Conservation (phyloP, 108 stramenopile species). For the Nitzschia inconspicua region DNA sequence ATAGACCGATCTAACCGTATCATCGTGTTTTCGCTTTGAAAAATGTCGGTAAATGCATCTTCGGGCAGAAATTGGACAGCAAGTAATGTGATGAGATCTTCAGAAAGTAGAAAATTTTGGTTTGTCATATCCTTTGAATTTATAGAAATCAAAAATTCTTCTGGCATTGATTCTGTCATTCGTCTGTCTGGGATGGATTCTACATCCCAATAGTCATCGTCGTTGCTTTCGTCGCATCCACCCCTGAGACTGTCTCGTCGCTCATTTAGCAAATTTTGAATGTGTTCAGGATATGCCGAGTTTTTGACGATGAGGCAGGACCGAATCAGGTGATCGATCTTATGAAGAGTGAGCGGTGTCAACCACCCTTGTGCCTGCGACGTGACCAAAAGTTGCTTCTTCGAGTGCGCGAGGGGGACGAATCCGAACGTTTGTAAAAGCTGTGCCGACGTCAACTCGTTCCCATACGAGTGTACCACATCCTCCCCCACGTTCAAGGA, state of each 20-base stretch:
- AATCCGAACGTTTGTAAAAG: conserved; percentile 85
- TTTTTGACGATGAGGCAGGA: conserved; percentile 36
- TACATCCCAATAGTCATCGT: conserved; percentile 33
- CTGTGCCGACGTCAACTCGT: conserved; percentile 60
- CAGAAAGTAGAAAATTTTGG: conserved; percentile 28
- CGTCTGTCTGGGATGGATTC: neutral
- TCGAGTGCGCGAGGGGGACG: conserved; percentile 30
- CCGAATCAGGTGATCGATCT: conserved; percentile 35
- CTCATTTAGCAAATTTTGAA: conserved; percentile 14
- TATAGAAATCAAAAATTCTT: conserved; percentile 26
- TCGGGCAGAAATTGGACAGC: conserved; percentile 60
- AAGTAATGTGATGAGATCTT: conserved; percentile 62
- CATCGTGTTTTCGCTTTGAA: conserved; percentile 1
- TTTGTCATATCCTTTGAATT: conserved; percentile 1
- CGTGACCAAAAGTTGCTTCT: no score
- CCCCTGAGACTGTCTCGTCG: neutral
- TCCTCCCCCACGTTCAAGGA: conserved; percentile 59
- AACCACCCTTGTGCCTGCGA: no score
- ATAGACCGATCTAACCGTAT: conserved; percentile 31
- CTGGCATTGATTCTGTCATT: neutral
- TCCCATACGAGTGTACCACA: conserved; percentile 76
- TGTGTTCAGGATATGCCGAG: conserved; percentile 21
- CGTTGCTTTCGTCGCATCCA: conserved; percentile 7
- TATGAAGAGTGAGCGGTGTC: conserved; percentile 9
- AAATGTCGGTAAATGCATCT: conserved; percentile 57